Evolutionary conservation across 1,284 basidiomycete species (phyloP).

Genomic region (Marasmius tenuissimus): DNA sequence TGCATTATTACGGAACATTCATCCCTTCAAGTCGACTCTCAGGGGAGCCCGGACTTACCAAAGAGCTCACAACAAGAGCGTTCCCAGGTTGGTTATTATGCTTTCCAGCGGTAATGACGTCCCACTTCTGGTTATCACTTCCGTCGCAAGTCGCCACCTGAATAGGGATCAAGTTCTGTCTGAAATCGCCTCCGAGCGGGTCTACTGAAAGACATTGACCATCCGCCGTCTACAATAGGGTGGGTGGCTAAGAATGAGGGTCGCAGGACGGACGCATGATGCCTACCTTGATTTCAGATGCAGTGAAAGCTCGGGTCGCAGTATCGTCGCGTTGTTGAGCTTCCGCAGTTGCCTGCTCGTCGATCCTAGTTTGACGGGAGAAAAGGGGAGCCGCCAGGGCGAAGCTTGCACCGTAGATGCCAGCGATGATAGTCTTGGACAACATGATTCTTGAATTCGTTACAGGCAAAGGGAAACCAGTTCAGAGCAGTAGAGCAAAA

Average conservation of each 20-base stretch:
- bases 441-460: slow-evolving; percentile 12
- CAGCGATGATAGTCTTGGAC: slow-evolving; percentile 16
- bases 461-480: slow-evolving; percentile 7
- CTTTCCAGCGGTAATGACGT: slow-evolving; percentile 19
- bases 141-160: slow-evolving; percentile 17
- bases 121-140: slow-evolving; percentile 19
- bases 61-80: slow-evolving; percentile 16
- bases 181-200: slow-evolving; percentile 21
- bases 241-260: background rate
- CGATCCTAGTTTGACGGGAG: slow-evolving; percentile 15
- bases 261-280: no score
- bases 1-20: background rate
- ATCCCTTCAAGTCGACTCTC: background rate
- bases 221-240: slow-evolving; percentile 15
- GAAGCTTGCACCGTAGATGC: slow-evolving; percentile 18
- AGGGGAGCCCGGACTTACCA: slow-evolving; percentile 4
- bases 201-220: slow-evolving; percentile 19
- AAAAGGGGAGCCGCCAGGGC: slow-evolving; percentile 21
- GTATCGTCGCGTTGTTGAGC: slow-evolving; percentile 18
- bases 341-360: slow-evolving; percentile 19
- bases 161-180: slow-evolving; percentile 22
- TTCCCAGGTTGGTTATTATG: slow-evolving; percentile 14
- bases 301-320: slow-evolving; percentile 17
- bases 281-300: slow-evolving; percentile 14
- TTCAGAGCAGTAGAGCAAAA: slow-evolving; percentile 3